Evolutionary conservation across 2,329 filamentous ascomycete genomes (phyloP), one percentile per base, ranked within the genome.

Genomic region (Aspergillus melleus): DNA sequence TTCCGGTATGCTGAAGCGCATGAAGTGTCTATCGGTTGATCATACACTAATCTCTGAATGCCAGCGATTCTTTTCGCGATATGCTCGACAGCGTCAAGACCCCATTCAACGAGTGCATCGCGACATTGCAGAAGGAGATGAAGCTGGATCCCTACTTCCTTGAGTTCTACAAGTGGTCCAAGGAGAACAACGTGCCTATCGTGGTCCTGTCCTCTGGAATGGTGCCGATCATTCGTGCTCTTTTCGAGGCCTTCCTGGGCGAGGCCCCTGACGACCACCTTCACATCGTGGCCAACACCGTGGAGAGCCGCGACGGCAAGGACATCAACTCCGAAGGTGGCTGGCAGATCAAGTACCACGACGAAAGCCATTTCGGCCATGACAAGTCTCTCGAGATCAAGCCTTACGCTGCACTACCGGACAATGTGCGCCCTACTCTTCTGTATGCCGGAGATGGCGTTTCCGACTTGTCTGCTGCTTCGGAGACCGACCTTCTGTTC

Each of bases 401-500:
- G 65, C 92, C 92, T 54, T 98, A 98, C 78, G 77, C 76, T 26
- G 75, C 86, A 26, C 82, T 96, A 49, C 87, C 91, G 0, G 81
- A 81, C 14, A 75, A 81, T 32, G 78, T 90, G 70, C 84, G 92
- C 47, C 95, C 95, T 2, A 88, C 87, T 44, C 86, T 98, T 79
- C 92, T 98, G 76, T 99, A 99, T 71, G 94, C 95, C 32, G 95
- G 95, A 60, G 94, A 98, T 69, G 94, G 94, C 52, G 92, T 97
- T 4, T 96, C 91, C 2, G 94, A 98, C 74, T 82, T 98, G 55
- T 96, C 91, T 26, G 95, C 94, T 9, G 94, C 95, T 3, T 88
- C 90, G 68, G 93, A 98, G 81, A 96, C 93, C 2, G 92, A 98
- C 74, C 79, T 98, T 56, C 82, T 98, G 39, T 98, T 98, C 72